Base-by-base conservation (phyloP, 1,284 basidiomycete species). In the Neonothopanus nambi region DNA sequence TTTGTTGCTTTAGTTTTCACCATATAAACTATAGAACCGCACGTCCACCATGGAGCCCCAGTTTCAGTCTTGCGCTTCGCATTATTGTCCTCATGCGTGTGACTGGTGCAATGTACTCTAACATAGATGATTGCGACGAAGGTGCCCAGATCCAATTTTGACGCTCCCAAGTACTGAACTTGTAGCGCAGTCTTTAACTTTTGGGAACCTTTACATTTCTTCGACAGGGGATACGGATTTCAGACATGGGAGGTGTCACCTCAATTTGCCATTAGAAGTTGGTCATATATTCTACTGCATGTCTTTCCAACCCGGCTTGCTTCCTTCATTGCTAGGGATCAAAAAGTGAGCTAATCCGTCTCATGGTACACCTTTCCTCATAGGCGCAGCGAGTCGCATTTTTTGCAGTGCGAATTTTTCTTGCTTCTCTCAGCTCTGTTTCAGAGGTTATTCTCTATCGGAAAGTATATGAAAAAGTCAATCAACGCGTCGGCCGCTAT, bases 181-280 rank as follows among this genome's bases (percentile, higher is more conserved):
- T 24, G 26, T 42, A 40, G 37, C 21, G 35, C 45, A 97, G 95
- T 96, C 11, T 99, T 89, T 80, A 99, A 99, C 71, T 99, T 98
- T 71, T 99, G 93, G 93, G 97, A 99, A 67, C 96, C 97, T 20
- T 74, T 99, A 30, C 96, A 98, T 70, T 94, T 95, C 70, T 76
- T 95, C 50, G 81, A 86, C 59, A 76, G 85, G 59, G 91, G 91
- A 26, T 77, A 86, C 61, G 93, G 91, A 6, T 98, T 99, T 70
- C 95, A 99, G 72, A 98, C 97, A 1, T 99, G 97, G 97, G 97
- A 99, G 67, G 87, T 93, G 6, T 92, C 95, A 9, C 95, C 97
- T 5, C 73, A 83, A 53, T 98, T 89, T 66, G 87, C 94, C 5
- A 88, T 99, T 59, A 79, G 97, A 57, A 95, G 92, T 59, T 99